Evolutionary conservation across 345 rosid genomes (phyloP).

Genomic region (Excoecaria agallocha): DNA sequence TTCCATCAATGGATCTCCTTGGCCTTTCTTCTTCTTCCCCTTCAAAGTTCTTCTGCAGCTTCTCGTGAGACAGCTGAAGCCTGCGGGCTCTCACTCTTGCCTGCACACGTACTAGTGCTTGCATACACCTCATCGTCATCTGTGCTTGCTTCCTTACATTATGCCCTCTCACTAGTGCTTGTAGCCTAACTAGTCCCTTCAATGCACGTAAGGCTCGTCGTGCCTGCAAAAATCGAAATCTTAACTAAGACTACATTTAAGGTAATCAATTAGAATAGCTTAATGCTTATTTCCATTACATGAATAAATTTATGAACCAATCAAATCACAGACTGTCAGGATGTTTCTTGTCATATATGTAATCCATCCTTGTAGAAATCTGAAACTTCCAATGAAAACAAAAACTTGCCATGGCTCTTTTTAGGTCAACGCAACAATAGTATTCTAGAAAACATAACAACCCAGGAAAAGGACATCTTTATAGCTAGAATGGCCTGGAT

Average conservation of each 20-base stretch:
- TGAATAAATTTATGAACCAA: too few species aligned
- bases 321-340: too few species aligned
- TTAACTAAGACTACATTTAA: too few species aligned
- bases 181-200: conserved; percentile 90
- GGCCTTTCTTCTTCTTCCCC: conserved; percentile 36
- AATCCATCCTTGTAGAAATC: too few species aligned
- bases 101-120: conserved; percentile 90
- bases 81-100: conserved; percentile 83
- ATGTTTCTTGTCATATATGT: too few species aligned
- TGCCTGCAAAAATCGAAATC: conserved; percentile 43
- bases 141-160: conserved; percentile 94
- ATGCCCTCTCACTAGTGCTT: conserved; percentile 90
- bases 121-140: conserved; percentile 98
- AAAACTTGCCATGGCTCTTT: background rate
- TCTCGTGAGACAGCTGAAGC: conserved; percentile 58
- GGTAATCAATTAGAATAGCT: too few species aligned
- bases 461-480: background rate
- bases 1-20: background rate
- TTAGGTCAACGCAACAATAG: background rate
- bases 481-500: conserved; percentile 8
- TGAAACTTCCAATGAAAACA: too few species aligned
- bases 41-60: conserved; percentile 32
- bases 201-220: conserved; percentile 88
- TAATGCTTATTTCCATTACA: too few species aligned
- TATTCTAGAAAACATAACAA: background rate